Conservation (phyloP, 106 monocot species). For the Acanthochlamys bracteata region DNA sequence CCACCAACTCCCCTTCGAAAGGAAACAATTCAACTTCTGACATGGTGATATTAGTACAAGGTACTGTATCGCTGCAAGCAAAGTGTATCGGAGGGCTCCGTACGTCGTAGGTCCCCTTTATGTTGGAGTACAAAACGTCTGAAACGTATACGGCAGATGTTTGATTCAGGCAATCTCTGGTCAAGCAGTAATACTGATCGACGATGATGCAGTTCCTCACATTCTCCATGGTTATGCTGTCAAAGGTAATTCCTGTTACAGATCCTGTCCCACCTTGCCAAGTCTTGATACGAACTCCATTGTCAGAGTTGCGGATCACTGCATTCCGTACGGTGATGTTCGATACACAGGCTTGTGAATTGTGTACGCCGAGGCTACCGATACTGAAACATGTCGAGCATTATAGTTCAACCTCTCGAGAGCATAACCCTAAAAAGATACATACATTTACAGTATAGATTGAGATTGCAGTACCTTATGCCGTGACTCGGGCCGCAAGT, state of each 20-base stretch:
- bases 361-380: slow-evolving; percentile 11
- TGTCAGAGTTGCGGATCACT: slow-evolving; percentile 6
- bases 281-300: slow-evolving; percentile 16
- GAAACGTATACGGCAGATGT: slow-evolving; percentile 4
- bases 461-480: slow-evolving; percentile 9
- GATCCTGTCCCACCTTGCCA: slow-evolving; percentile 12
- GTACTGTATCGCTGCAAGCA: slow-evolving; percentile 11
- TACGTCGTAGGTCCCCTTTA: slow-evolving; percentile 8
- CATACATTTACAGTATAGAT: too few species aligned
- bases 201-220: slow-evolving; percentile 16
- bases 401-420: too few species aligned
- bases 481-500: slow-evolving; percentile 11
- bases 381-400: too few species aligned
- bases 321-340: slow-evolving; percentile 5
- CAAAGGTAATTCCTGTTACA: slow-evolving; percentile 8
- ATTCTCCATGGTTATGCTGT: slow-evolving; percentile 9
- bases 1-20: slow-evolving; percentile 6
- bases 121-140: slow-evolving; percentile 4
- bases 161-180: slow-evolving; percentile 8
- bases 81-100: slow-evolving; percentile 15
- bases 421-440: too few species aligned
- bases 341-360: slow-evolving; percentile 10
- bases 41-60: slow-evolving; percentile 14
- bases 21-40: slow-evolving; percentile 9
- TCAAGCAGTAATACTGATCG: slow-evolving; percentile 11